These are phyloP conservation scores for Monoraphidium neglectum DNA, from an alignment of 139 green algal species.

Conservation along the genomic window DNA sequence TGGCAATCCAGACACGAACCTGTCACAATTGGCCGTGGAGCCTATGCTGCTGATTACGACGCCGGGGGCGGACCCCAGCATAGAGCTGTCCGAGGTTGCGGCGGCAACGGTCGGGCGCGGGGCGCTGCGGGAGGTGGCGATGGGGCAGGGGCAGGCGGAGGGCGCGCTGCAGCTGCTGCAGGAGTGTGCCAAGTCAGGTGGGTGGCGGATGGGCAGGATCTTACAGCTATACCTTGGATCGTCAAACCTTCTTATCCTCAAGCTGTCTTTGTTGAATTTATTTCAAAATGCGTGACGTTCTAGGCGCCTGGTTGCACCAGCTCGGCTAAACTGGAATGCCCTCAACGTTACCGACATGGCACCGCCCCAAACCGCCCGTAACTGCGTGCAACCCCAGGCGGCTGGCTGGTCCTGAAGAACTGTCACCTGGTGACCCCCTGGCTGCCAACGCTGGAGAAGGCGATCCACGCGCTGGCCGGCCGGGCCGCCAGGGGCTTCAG, in stretches of 20 bases:
- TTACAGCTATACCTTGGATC: too few relatives aligned
- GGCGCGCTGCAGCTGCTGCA: conserved; percentile 67
- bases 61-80: conserved; percentile 70
- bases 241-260: too few relatives aligned
- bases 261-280: too few relatives aligned
- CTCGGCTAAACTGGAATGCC: too few relatives aligned
- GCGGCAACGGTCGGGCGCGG: conserved; percentile 27
- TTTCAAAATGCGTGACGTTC: too few relatives aligned
- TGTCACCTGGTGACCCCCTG: conserved; percentile 77
- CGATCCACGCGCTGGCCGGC: conserved; percentile 40
- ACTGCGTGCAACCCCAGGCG: conserved; percentile 33
- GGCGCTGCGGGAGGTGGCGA: conserved; percentile 76
- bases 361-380: too few relatives aligned
- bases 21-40: background rate
- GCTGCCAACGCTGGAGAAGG: conserved; percentile 80
- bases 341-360: too few relatives aligned
- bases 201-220: too few relatives aligned
- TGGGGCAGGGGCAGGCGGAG: conserved; percentile 82
- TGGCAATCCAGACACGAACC: conserved; percentile 1
- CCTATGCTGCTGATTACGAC: conserved; percentile 81
- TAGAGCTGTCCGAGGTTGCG: conserved; percentile 77
- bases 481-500: too few relatives aligned
- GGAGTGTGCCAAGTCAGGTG: conserved; percentile 61
- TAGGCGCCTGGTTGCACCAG: too few relatives aligned
- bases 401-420: conserved; percentile 90